These are phyloP conservation scores for Dentipellis fragilis DNA, from an alignment of 768 basidiomycete species.

Conservation along the genomic window DNA sequence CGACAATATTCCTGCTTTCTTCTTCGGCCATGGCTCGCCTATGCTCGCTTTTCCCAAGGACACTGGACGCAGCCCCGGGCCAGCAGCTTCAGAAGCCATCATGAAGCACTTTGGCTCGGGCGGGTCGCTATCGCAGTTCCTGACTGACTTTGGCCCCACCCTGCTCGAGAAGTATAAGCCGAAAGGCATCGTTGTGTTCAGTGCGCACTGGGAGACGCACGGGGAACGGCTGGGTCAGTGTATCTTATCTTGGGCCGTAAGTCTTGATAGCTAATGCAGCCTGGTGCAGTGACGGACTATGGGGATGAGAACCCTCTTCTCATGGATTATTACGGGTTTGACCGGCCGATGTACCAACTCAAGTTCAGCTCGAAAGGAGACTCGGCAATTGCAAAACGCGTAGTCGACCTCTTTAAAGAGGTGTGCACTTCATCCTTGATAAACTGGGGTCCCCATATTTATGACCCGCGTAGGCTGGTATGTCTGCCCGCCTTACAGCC, in stretches of 20 bases:
- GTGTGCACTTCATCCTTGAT: too few relatives aligned
- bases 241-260: constrained; percentile 1
- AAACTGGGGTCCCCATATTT: neutral
- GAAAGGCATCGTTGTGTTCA: constrained; percentile 73
- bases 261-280: too few relatives aligned
- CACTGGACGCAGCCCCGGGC: neutral
- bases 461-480: constrained; percentile 33
- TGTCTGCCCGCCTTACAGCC: constrained; percentile 38
- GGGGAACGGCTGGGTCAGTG: constrained; percentile 45
- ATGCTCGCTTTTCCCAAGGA: constrained; percentile 31
- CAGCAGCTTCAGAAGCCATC: constrained; percentile 6
- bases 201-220: constrained; percentile 71
- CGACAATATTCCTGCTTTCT: constrained; percentile 43
- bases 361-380: too few relatives aligned
- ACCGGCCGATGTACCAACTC: too few relatives aligned
- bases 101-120: constrained; percentile 29
- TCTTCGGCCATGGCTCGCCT: constrained; percentile 65
- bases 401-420: too few relatives aligned
- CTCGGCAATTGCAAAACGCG: too few relatives aligned
- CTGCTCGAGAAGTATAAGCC: constrained; percentile 64
- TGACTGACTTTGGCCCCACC: constrained; percentile 55
- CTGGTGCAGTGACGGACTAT: too few relatives aligned
- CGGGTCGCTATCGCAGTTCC: constrained; percentile 47
- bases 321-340: too few relatives aligned
- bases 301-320: too few relatives aligned